phyloP scores from a whole-genome alignment of 1,139 yeast genomes.

The Yamadazyma jaroonii region DNA sequence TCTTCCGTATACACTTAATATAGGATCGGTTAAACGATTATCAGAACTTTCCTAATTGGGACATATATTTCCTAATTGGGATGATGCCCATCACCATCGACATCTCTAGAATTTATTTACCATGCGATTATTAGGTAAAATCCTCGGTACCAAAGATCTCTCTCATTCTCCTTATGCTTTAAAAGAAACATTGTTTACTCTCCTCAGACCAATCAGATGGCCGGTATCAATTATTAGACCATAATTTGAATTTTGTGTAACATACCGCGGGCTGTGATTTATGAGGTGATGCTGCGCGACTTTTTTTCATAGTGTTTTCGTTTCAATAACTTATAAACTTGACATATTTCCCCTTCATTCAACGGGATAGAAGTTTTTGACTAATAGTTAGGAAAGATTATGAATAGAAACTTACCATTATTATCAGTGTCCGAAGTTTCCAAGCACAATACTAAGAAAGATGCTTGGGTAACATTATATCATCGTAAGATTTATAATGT shows the following conservation, averaged over 20 bases:
- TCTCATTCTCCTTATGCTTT: too few species aligned
- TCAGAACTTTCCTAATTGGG: too few species aligned
- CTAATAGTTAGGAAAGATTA: too few species aligned
- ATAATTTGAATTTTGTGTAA: not conserved
- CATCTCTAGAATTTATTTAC: too few species aligned
- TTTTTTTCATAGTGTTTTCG: not conserved
- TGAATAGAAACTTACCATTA: constrained; percentile 33
- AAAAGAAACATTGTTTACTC: not conserved
- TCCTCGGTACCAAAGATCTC: too few species aligned
- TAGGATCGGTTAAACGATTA: too few species aligned
- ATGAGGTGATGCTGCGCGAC: constrained; percentile 4
- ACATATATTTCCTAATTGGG: too few species aligned
- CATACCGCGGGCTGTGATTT: not conserved
- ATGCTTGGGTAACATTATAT: constrained; percentile 79
- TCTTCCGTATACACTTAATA: not conserved
- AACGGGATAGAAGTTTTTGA: not conserved
- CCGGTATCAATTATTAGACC: too few species aligned
- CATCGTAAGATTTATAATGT: constrained; percentile 79
- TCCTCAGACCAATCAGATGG: not conserved
- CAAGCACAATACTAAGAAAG: constrained; percentile 47
- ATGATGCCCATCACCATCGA: too few species aligned
- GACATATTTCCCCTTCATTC: not conserved
- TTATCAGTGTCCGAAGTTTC: constrained; percentile 39
- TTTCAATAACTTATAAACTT: too few species aligned
- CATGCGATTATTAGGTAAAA: too few species aligned